phyloP scores from a whole-genome alignment of 2,329 filamentous ascomycete genomes.

The Sporothrix globosa region DNA sequence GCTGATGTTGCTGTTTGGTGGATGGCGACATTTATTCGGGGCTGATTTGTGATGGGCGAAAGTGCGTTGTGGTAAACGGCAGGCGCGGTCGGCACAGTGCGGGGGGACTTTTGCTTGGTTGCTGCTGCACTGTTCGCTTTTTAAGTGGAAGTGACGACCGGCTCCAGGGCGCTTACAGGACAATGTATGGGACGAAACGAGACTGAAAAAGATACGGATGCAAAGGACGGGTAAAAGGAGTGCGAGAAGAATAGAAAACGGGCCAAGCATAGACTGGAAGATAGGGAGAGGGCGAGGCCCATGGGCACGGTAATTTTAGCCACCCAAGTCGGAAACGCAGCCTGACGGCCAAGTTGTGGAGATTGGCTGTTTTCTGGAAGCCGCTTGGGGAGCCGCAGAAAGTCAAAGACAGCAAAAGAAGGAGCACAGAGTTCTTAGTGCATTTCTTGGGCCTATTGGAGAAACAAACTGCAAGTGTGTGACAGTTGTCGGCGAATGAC shows the following conservation, averaged over 20 bases:
- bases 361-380: constrained; percentile 1
- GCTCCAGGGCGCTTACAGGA: no score
- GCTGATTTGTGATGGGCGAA: constrained; percentile 4
- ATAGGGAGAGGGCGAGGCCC: not conserved
- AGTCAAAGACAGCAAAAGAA: not conserved
- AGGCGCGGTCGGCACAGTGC: constrained; percentile 15
- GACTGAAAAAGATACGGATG: not conserved
- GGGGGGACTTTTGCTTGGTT: not conserved
- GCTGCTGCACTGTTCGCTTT: not conserved
- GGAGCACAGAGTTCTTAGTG: not conserved
- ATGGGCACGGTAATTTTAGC: not conserved
- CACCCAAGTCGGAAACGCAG: constrained; percentile 23
- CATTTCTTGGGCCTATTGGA: not conserved
- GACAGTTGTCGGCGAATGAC: no score
- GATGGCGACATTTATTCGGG: not conserved
- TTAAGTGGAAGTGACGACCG: not conserved
- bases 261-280: not conserved
- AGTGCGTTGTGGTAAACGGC: not conserved
- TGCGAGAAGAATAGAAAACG: not conserved
- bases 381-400: not conserved
- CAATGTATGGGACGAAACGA: not conserved
- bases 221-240: not conserved
- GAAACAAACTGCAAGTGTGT: no score
- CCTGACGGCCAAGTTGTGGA: constrained; percentile 18
- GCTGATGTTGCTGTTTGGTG: not conserved